Evolutionary conservation across 257 asterid species (phyloP), one percentile per base, ranked within the genome.

Genomic region (Ocimum tenuiflorum): DNA sequence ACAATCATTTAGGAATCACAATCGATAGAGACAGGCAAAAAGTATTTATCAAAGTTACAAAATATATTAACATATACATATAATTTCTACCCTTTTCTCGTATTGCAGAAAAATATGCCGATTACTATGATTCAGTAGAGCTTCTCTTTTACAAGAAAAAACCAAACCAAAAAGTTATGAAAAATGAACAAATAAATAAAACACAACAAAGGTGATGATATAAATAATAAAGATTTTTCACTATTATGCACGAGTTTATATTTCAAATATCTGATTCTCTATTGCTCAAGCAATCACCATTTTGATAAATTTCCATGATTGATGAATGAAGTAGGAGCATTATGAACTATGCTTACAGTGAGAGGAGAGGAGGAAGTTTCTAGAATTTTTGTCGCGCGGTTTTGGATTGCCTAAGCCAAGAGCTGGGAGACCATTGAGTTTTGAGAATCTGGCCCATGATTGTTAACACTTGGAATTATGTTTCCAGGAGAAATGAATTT

Each of bases 401-500:
- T 36, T 31, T 13, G 20, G 47, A 22, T 17, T 17, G 29, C 19
- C 71, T 81, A 80, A 67, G 81, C 80, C 77, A 80, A 62, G 74
- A 92, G 96, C 58, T 79, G 86, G 33, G 97, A 82, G 58, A 90
- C 79, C 95, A 86, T 90, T 19, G 89, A 54, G 18, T 69, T 72
- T n/a, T 77, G 86, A 43, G 97, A 85, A 75, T 94, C 95, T 6
- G 77, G 83, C 8, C 92, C 92, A 13, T 78, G 77, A 80, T 94
- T 90, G 52, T 90, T 94, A 59, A 94, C 97, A 73, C 97, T 88
- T 7, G 97, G 97, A 72, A 94, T 82, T 35, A 90, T 94, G 57
- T 74, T 73, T 22, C 69, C 78, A 0, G 97, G 99, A 63, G 92
- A 84, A 23, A 85, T 72, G 65, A 80, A 81, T 84, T 82, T 88